Evolutionary conservation across 2,329 filamentous ascomycete species (phyloP).

Genomic region (Lasiodiplodia sp.): DNA sequence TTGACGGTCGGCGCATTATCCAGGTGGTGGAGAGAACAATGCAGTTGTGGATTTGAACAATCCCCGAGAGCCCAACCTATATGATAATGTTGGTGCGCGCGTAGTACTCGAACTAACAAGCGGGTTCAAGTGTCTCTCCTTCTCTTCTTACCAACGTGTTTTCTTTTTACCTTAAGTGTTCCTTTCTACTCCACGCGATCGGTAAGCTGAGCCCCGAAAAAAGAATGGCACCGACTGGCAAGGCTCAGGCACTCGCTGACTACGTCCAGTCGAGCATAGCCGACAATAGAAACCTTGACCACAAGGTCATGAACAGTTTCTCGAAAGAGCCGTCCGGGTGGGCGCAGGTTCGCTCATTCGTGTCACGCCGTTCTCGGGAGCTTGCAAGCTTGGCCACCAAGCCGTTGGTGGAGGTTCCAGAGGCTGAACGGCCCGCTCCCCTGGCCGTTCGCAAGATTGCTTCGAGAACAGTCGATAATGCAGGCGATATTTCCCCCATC

Average conservation of each 20-base stretch:
- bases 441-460: background rate
- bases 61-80: too few species aligned
- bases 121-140: too few species aligned
- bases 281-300: background rate
- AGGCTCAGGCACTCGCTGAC: background rate
- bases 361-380: background rate
- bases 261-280: background rate
- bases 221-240: background rate
- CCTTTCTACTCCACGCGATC: background rate
- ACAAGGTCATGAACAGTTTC: background rate
- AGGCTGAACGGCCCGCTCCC: background rate
- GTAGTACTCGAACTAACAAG: too few species aligned
- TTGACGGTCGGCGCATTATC: too few species aligned
- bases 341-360: background rate
- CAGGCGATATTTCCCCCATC: background rate
- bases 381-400: background rate
- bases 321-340: background rate
- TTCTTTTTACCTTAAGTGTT: background rate
- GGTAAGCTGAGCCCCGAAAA: background rate
- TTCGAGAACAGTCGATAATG: background rate
- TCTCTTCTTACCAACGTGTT: too few species aligned
- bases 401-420: background rate
- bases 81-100: too few species aligned
- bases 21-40: too few species aligned
- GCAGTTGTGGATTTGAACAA: too few species aligned